Evolutionary conservation across 2,329 filamentous ascomycete genomes (phyloP).

Genomic region (Fusarium poae): DNA sequence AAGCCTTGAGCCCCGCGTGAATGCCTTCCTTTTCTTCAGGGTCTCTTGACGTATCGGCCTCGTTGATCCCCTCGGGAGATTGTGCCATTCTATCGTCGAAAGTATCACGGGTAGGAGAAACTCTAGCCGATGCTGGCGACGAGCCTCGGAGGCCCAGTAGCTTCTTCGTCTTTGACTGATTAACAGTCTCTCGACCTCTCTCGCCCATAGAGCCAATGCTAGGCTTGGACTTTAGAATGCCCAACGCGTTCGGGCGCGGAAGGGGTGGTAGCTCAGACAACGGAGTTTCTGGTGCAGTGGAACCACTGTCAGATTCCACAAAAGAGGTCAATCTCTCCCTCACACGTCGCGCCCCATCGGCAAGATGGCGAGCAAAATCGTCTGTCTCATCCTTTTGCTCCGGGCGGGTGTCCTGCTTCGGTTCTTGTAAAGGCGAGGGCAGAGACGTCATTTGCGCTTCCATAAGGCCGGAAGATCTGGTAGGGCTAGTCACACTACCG

Average conservation of each 20-base stretch:
- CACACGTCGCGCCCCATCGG: slow-evolving; percentile 76
- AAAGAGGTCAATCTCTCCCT: slow-evolving; percentile 79
- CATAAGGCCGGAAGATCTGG: slow-evolving; percentile 37
- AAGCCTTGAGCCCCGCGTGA: slow-evolving; percentile 67
- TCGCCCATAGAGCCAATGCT: slow-evolving; percentile 75
- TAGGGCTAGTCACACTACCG: slow-evolving; percentile 41
- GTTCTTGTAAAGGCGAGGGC: slow-evolving; percentile 22
- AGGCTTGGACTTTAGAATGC: slow-evolving; percentile 74
- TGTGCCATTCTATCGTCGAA: slow-evolving; percentile 38
- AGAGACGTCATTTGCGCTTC: slow-evolving; percentile 28
- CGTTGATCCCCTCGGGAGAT: slow-evolving; percentile 35
- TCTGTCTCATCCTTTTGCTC: slow-evolving; percentile 67
- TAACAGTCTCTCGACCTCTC: slow-evolving; percentile 56
- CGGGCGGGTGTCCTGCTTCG: slow-evolving; percentile 55
- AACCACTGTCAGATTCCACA: slow-evolving; percentile 70
- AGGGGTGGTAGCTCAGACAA: slow-evolving; percentile 58
- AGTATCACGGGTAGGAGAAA: slow-evolving; percentile 56
- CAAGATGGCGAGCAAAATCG: slow-evolving; percentile 80
- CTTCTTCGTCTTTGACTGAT: slow-evolving; percentile 69
- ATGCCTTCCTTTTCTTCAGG: slow-evolving; percentile 55
- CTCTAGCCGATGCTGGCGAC: slow-evolving; percentile 56
- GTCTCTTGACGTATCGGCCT: slow-evolving; percentile 42
- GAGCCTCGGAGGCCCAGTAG: slow-evolving; percentile 69
- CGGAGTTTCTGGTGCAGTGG: slow-evolving; percentile 42
- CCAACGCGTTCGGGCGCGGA: slow-evolving; percentile 68